Evolutionary conservation across 2,329 filamentous ascomycete genomes (phyloP), one percentile per base, ranked within the genome.

Genomic region (Ophiostoma piceae): DNA sequence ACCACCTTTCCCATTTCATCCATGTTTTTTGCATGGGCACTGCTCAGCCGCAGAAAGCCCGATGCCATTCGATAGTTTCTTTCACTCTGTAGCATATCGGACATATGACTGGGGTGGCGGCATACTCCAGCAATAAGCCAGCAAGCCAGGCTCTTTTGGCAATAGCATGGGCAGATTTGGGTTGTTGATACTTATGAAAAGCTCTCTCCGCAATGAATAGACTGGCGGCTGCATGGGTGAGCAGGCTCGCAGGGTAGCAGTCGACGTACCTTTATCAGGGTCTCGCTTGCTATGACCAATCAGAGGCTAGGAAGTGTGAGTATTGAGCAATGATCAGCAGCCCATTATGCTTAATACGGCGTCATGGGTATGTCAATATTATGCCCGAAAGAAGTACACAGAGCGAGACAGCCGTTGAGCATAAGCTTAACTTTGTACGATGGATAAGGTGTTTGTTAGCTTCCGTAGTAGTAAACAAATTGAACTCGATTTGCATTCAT

Each of bases 311-410:
- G 62, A 19, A 32, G 26, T 29, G 26, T 19, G 60, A 26, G 14
- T 37, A 37, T 32, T 37, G 26, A 32, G 29, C 22, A 37, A 19
- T 19, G 60, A 64, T 35, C 26, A 32, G 60, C 60, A 35, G 12
- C 26, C 29, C 5, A 64, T 22, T 32, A 47, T 47, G 43, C 43
- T 47, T 47, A 26, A 37, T 9, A 64, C 32, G 60, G 60, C 29
- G 22, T 60, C 54, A 60, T 12, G 54, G 54, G 26, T 32, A 3
- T 60, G 11, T 60, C 54, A 22, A 57, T 12, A 64, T n/a, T 64
- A 41, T 66, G 64, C 37, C 35, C 62, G 62, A 32, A 65, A 39
- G 16, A 32, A n/a, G 51, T 54, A 32, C 54, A 22, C 54, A 14
- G 26, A 60, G 22, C 54, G 22, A 32, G 26, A 26, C 22, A 60